These are phyloP conservation scores for Peronosclerospora sorghi DNA, from an alignment of 352 stramenopile genomes.

Conservation along the genomic window DNA sequence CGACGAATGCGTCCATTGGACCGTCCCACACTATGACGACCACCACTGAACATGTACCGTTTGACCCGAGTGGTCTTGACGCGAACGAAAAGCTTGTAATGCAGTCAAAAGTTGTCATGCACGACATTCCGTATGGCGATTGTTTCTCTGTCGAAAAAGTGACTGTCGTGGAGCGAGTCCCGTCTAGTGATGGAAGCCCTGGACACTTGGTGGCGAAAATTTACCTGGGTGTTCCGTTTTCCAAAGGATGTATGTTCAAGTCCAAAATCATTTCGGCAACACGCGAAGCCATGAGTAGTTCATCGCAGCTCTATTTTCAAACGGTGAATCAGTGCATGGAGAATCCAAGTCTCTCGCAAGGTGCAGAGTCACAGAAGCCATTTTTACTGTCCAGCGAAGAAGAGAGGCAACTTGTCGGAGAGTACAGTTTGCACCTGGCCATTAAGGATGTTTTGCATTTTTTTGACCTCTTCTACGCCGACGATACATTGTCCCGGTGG, in stretches of 20 bases:
- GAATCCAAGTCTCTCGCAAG: conserved; percentile 4
- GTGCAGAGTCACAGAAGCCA: conserved; percentile 22
- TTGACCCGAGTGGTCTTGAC: conserved; percentile 22
- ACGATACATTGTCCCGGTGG: too few relatives aligned
- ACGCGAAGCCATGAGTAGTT: conserved; percentile 41
- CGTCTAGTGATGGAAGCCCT: conserved; percentile 23
- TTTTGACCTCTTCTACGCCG: conserved; percentile 64
- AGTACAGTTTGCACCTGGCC: conserved; percentile 45
- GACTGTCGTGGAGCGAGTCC: conserved; percentile 35
- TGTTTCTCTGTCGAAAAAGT: conserved; percentile 77
- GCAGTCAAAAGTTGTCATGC: conserved; percentile 50
- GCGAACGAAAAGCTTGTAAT: conserved; percentile 46
- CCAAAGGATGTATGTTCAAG: conserved; percentile 85
- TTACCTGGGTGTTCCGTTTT: conserved; percentile 75
- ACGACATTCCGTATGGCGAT: conserved; percentile 82
- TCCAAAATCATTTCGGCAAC: conserved; percentile 83
- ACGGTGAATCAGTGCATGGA: conserved; percentile 43
- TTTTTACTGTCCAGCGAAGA: conserved; percentile 65
- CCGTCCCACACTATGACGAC: conserved; percentile 77
- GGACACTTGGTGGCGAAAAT: conserved; percentile 40
- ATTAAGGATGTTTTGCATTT: conserved; percentile 49
- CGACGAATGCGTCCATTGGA: conserved; percentile 76
- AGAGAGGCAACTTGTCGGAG: conserved; percentile 52
- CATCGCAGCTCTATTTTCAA: conserved; percentile 46
- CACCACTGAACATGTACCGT: conserved; percentile 57